These are phyloP conservation scores for Podaxis sp. DNA, from an alignment of 768 basidiomycete species.

Conservation along the genomic window DNA sequence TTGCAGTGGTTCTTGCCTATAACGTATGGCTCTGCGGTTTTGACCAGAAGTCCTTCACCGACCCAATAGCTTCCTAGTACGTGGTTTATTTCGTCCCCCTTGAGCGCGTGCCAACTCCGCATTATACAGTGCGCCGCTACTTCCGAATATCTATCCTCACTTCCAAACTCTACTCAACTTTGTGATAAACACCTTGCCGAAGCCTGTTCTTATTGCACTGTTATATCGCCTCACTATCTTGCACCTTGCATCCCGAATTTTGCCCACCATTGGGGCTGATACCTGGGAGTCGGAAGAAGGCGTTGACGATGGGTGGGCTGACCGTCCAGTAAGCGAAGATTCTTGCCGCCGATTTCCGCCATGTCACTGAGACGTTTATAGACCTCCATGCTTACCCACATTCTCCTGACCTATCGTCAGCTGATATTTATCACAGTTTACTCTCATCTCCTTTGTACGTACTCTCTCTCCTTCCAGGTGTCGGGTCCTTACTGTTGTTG, in stretches of 20 bases:
- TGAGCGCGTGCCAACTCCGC: not conserved
- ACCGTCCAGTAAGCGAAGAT: constrained; percentile 59
- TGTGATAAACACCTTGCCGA: constrained; percentile 81
- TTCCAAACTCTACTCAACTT: constrained; percentile 79
- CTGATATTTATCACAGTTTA: constrained; percentile 85
- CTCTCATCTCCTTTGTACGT: constrained; percentile 78
- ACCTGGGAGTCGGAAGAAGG: constrained; percentile 72
- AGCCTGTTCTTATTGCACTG: constrained; percentile 78
- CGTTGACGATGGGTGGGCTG: constrained; percentile 65
- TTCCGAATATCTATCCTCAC: constrained; percentile 80
- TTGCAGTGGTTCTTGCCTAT: constrained; percentile 87
- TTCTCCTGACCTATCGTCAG: constrained; percentile 82
- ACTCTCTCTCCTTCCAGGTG: not conserved
- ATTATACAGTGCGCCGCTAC: constrained; percentile 59
- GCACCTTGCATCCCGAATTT: constrained; percentile 77
- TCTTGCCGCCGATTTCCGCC: not conserved
- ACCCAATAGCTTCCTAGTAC: constrained; percentile 77
- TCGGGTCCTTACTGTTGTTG: constrained; percentile 10
- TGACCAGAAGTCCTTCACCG: constrained; percentile 69
- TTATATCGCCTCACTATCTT: constrained; percentile 79
- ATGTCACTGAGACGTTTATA: constrained; percentile 26
- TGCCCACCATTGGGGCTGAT: constrained; percentile 83
- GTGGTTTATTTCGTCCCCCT: not conserved
- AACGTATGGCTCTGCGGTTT: constrained; percentile 90
- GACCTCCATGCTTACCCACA: constrained; percentile 75